These are phyloP conservation scores for Neurospora discreta DNA, from an alignment of 495 filamentous ascomycete species.

Conservation along the genomic window DNA sequence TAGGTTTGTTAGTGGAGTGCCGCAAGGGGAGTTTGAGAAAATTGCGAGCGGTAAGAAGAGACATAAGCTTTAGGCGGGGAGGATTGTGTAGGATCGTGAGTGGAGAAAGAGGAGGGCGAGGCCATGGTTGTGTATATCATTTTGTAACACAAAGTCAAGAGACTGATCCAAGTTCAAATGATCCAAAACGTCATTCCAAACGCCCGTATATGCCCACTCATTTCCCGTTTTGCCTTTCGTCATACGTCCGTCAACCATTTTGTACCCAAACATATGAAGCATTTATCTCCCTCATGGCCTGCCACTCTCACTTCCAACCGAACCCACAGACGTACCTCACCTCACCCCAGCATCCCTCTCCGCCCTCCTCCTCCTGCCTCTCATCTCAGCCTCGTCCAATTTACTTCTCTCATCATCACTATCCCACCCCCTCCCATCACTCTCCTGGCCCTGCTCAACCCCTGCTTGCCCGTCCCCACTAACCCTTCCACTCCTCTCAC, in stretches of 20 bases:
- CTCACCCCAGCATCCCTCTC: conserved; percentile 7
- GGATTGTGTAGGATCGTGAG: too few species aligned
- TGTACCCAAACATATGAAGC: background rate
- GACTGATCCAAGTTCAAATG: background rate
- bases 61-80: conserved; percentile 65
- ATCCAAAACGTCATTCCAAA: background rate
- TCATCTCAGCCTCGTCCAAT: conserved; percentile 16
- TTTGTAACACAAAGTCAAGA: background rate
- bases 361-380: conserved; percentile 21
- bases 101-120: background rate
- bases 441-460: conserved; percentile 8
- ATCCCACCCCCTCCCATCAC: conserved; percentile 5
- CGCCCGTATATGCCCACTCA: background rate
- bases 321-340: background rate
- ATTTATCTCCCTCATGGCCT: background rate
- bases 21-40: conserved; percentile 72
- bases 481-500: conserved; percentile 13
- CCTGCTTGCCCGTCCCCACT: conserved; percentile 19
- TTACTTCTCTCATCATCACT: background rate
- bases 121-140: background rate
- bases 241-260: background rate
- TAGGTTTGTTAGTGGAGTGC: conserved; percentile 63
- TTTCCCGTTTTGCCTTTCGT: background rate
- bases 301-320: background rate
- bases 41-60: conserved; percentile 47